Conservation (phyloP, 192 early-diverging fungal genomes). For the Linnemannia hyalina region DNA sequence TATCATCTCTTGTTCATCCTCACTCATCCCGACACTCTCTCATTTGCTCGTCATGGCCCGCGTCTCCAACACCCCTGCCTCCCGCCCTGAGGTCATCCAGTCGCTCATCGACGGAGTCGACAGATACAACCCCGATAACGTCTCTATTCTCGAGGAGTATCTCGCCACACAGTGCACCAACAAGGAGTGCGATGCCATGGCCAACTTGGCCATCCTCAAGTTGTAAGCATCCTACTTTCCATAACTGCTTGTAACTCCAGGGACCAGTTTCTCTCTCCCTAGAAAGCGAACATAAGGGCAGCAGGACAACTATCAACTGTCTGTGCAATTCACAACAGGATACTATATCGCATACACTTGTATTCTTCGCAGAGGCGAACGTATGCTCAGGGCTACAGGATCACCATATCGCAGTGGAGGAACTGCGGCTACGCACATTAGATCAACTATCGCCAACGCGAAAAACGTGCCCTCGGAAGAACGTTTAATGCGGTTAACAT, state of each 20-base stretch:
- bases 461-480: not conserved
- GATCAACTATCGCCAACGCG: not conserved
- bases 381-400: not conserved
- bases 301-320: not conserved
- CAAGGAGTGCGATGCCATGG: constrained; percentile 89
- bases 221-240: constrained; percentile 64
- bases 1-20: constrained; percentile 24
- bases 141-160: constrained; percentile 86
- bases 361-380: not conserved
- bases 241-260: not conserved
- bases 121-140: constrained; percentile 93
- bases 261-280: not conserved
- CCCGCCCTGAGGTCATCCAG: constrained; percentile 82
- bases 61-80: constrained; percentile 58
- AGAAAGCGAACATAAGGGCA: not conserved
- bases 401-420: not conserved
- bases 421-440: not conserved
- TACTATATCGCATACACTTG: not conserved
- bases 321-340: not conserved
- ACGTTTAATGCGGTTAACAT: not conserved
- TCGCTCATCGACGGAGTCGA: constrained; percentile 83
- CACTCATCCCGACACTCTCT: not conserved
- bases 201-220: constrained; percentile 93
- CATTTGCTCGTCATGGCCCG: constrained; percentile 40
- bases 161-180: constrained; percentile 82